These are phyloP conservation scores for Abrus precatorius DNA, from an alignment of 306 rosid species.

Conservation along the genomic window DNA sequence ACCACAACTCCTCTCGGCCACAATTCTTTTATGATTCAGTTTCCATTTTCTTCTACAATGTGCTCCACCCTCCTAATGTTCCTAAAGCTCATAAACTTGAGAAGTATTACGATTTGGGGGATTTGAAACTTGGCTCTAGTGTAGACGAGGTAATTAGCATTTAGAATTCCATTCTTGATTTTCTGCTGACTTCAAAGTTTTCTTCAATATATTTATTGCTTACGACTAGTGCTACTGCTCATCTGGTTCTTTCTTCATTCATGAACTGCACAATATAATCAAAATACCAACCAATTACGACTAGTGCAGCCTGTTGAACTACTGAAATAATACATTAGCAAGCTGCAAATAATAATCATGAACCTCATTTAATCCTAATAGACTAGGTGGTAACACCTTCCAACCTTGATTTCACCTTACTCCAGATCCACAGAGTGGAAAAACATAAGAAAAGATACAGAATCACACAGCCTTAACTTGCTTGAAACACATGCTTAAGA, in stretches of 20 bases:
- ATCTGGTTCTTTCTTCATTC: constrained; percentile 18
- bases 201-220: constrained; percentile 6
- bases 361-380: constrained; percentile 25
- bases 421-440: constrained; percentile 19
- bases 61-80: constrained; percentile 84
- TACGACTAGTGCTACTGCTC: background rate
- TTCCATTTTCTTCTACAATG: constrained; percentile 95
- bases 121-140: constrained; percentile 83
- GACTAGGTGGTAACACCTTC: background rate
- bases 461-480: constrained; percentile 21
- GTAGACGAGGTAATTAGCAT: constrained; percentile 79
- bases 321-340: constrained; percentile 7
- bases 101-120: constrained; percentile 91
- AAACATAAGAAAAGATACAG: constrained; percentile 2
- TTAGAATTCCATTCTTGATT: constrained; percentile 34
- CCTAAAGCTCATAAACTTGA: constrained; percentile 79
- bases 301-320: constrained; percentile 26
- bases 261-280: constrained; percentile 25
- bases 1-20: constrained; percentile 95
- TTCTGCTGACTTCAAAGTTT: constrained; percentile 20
- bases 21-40: constrained; percentile 97
- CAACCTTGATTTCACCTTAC: background rate
- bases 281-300: constrained; percentile 10
- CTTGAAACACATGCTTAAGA: background rate
- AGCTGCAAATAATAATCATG: constrained; percentile 17